Evolutionary conservation across 2,329 filamentous ascomycete genomes (phyloP).

Genomic region (Dryadomyces quercivorus): DNA sequence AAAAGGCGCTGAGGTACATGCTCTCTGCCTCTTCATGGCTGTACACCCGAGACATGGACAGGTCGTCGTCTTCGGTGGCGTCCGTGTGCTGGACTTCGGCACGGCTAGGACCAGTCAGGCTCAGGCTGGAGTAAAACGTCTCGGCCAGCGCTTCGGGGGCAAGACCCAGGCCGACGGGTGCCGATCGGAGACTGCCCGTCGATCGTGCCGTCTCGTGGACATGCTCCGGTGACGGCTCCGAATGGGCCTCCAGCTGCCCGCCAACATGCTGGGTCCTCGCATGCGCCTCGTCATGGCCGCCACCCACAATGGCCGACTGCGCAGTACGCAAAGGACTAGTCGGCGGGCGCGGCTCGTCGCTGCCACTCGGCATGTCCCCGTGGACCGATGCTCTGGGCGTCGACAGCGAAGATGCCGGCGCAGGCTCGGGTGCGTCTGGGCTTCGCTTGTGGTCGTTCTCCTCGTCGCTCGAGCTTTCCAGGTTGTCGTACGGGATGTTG

Average conservation of each 20-base stretch:
- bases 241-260: conserved; percentile 16
- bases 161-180: neutral
- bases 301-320: conserved; percentile 19
- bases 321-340: conserved; percentile 9
- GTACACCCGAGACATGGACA: conserved; percentile 56
- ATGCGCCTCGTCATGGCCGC: conserved; percentile 15
- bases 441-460: conserved; percentile 13
- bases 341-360: neutral
- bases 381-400: conserved; percentile 43
- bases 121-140: conserved; percentile 14
- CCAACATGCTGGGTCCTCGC: too few species aligned
- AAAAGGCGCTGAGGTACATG: conserved; percentile 73
- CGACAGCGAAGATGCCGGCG: conserved; percentile 22
- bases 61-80: conserved; percentile 27
- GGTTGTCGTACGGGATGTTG: conserved; percentile 43
- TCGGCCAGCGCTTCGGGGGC: conserved; percentile 1
- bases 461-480: conserved; percentile 24
- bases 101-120: too few species aligned
- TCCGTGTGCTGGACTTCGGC: neutral
- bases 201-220: neutral
- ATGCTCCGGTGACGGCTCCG: neutral
- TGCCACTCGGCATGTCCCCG: conserved; percentile 4
- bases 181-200: neutral
- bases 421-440: conserved; percentile 3
- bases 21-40: conserved; percentile 73